Evolutionary conservation across 1,139 yeast species (phyloP).

Genomic region (Saccharomycopsis hybrid): DNA sequence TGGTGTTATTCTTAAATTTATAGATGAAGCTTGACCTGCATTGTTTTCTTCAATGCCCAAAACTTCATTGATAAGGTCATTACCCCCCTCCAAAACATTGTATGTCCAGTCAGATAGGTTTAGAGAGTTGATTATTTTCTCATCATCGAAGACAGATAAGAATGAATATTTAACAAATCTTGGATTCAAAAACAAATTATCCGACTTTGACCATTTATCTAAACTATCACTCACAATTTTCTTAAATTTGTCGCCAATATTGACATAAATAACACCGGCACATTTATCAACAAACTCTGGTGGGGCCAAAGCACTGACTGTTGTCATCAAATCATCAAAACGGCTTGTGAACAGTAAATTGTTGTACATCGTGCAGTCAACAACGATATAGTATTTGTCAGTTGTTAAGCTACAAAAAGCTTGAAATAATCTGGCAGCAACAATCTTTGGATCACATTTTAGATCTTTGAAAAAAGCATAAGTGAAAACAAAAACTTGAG

Average conservation of each 20-base stretch:
- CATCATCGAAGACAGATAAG: conserved; percentile 15
- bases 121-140: conserved; percentile 16
- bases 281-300: conserved; percentile 13
- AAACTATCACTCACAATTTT: not conserved
- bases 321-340: conserved; percentile 3
- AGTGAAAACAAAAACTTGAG: conserved; percentile 62
- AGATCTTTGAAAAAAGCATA: conserved; percentile 37
- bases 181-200: conserved; percentile 13
- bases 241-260: conserved; percentile 12
- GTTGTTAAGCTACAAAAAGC: conserved; percentile 75
- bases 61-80: conserved; percentile 10
- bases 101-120: conserved; percentile 15
- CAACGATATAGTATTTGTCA: conserved; percentile 51
- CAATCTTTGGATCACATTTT: conserved; percentile 46
- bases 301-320: conserved; percentile 9
- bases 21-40: conserved; percentile 1
- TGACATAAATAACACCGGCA: conserved; percentile 16
- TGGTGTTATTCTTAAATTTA: conserved; percentile 8
- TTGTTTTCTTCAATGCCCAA: not conserved
- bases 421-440: conserved; percentile 59
- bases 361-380: conserved; percentile 64
- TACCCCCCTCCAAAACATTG: conserved; percentile 9
- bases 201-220: not conserved
- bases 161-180: conserved; percentile 7
- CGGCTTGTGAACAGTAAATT: conserved; percentile 33